Conservation (phyloP, 192 early-diverging fungal genomes). For the Thamnidium elegans region DNA sequence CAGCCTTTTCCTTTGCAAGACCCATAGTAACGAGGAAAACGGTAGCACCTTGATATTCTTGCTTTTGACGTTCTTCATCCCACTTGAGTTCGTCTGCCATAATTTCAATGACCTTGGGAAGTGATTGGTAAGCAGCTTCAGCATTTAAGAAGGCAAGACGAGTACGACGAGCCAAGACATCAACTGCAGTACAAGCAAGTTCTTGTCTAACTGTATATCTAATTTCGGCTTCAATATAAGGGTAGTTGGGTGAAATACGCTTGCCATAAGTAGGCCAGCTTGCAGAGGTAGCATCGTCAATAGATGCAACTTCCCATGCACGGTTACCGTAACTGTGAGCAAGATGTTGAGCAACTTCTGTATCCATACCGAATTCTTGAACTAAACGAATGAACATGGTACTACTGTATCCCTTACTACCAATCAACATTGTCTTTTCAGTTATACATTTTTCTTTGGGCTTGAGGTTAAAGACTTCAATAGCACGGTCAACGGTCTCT, state of each 20-base stretch:
- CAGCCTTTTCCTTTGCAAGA: slow-evolving; percentile 35
- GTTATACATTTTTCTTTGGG: slow-evolving; percentile 73
- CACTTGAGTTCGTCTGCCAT: slow-evolving; percentile 89
- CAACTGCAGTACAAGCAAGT: slow-evolving; percentile 91
- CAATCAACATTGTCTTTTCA: slow-evolving; percentile 73
- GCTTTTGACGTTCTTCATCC: slow-evolving; percentile 58
- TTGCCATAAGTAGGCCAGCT: slow-evolving; percentile 82
- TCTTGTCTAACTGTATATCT: slow-evolving; percentile 88
- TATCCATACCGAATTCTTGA: slow-evolving; percentile 94
- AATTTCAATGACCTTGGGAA: slow-evolving; percentile 87
- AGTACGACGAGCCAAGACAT: slow-evolving; percentile 89
- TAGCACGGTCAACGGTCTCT: slow-evolving; percentile 89
- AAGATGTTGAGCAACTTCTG: slow-evolving; percentile 87
- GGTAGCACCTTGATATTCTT: slow-evolving; percentile 69
- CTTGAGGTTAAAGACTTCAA: slow-evolving; percentile 68
- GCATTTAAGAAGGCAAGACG: slow-evolving; percentile 93
- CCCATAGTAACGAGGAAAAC: slow-evolving; percentile 91
- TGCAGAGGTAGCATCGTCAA: slow-evolving; percentile 69
- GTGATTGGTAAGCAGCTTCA: slow-evolving; percentile 80
- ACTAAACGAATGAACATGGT: slow-evolving; percentile 96
- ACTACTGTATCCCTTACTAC: slow-evolving; percentile 81
- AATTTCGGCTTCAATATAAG: slow-evolving; percentile 93
- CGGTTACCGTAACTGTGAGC: slow-evolving; percentile 91
- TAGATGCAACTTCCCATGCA: slow-evolving; percentile 87
- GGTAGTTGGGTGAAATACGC: slow-evolving; percentile 76